A percentile compares a stretch with the other conserved stretches of the same genome.
These are phyloP conservation scores for Rhodamnia rubescens DNA, from an alignment of 345 rosid genomes.

Conservation along the genomic window DNA sequence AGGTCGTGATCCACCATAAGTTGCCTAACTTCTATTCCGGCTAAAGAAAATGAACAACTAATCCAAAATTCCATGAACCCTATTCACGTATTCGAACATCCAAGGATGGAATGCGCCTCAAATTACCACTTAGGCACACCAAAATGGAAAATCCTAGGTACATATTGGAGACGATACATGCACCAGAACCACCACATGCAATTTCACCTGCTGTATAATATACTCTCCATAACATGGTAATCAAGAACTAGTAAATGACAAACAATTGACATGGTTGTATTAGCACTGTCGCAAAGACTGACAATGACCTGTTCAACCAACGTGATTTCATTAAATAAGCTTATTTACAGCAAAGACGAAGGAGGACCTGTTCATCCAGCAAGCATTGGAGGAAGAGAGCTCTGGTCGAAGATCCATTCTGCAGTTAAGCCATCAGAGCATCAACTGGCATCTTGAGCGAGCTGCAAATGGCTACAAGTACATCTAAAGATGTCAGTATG, in stretches of 20 bases:
- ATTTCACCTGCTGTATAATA: background rate
- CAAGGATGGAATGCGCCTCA: too few relatives aligned
- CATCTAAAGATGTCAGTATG: background rate
- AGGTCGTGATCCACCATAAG: background rate
- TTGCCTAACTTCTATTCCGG: background rate
- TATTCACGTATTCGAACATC: background rate
- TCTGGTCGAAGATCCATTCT: background rate
- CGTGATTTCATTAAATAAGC: background rate
- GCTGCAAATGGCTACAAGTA: background rate
- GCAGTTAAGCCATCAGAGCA: background rate
- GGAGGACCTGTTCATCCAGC: background rate
- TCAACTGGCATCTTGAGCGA: background rate
- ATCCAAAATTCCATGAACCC: background rate
- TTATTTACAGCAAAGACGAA: background rate
- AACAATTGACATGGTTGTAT: background rate
- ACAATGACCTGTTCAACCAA: background rate
- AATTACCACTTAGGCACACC: background rate
- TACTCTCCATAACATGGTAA: background rate
- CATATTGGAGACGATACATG: background rate
- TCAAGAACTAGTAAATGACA: background rate
- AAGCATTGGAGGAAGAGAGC: background rate
- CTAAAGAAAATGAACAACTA: background rate
- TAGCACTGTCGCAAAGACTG: background rate
- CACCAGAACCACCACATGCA: background rate
- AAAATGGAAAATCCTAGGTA: background rate